These are phyloP conservation scores for Petrea volubilis DNA, from an alignment of 257 asterid species.

Conservation along the genomic window DNA sequence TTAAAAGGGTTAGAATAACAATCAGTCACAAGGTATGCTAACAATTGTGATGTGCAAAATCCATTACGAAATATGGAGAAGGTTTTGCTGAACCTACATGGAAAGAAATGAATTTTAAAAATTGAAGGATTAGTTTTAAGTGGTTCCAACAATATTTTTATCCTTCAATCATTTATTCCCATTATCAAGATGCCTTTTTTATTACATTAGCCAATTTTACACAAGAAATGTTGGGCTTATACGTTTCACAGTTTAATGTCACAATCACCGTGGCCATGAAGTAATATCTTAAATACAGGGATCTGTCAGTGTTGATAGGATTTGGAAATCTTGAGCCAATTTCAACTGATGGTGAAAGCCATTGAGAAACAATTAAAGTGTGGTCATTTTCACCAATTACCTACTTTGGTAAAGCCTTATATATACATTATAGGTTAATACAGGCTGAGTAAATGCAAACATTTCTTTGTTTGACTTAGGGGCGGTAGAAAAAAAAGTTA, in stretches of 20 bases:
- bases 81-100: no score
- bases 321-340: slow-evolving; percentile 28
- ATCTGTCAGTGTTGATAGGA: slow-evolving; percentile 28
- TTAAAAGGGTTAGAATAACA: no score
- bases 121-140: no score
- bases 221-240: no score
- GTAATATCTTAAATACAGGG: background rate
- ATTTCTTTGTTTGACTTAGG: background rate
- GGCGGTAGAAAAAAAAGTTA: background rate
- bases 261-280: background rate
- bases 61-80: no score
- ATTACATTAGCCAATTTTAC: no score
- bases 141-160: no score
- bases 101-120: no score
- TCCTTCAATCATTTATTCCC: no score
- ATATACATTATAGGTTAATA: background rate
- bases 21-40: no score
- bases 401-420: background rate
- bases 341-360: slow-evolving; percentile 32
- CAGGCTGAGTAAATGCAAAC: background rate
- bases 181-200: no score
- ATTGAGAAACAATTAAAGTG: background rate
- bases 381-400: slow-evolving; percentile 28
- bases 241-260: background rate
- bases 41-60: no score